A percentile compares a stretch with the other conserved stretches of the same genome.
Evolutionary conservation across 2,329 filamentous ascomycete species (phyloP).

Genomic region (Sarocladium oryzae): DNA sequence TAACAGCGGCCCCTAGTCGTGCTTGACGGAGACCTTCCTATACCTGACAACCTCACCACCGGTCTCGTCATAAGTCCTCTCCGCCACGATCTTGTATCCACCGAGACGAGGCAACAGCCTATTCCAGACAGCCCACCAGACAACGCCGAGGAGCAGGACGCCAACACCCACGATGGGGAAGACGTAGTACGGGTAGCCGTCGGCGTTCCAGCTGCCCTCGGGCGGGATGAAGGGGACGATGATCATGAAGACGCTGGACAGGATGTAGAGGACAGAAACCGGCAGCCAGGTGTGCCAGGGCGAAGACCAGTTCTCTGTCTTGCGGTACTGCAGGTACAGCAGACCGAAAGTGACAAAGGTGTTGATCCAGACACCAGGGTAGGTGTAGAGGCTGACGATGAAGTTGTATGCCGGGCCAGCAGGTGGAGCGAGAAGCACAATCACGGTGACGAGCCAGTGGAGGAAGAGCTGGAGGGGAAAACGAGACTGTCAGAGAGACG

Average conservation of each 20-base stretch:
- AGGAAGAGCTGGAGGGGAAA: constrained; percentile 43
- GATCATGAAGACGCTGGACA: constrained; percentile 46
- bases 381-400: constrained; percentile 48
- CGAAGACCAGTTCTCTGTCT: constrained; percentile 45
- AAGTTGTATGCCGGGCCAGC: constrained; percentile 61
- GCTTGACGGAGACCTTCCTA: constrained; percentile 20
- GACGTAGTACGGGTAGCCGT: constrained; percentile 49
- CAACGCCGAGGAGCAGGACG: constrained; percentile 40
- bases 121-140: constrained; percentile 49
- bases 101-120: constrained; percentile 41
- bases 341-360: constrained; percentile 43
- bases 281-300: constrained; percentile 46
- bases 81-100: constrained; percentile 42
- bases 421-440: constrained; percentile 60
- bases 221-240: constrained; percentile 49
- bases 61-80: constrained; percentile 32
- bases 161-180: constrained; percentile 49
- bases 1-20: background rate
- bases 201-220: constrained; percentile 36
- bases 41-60: constrained; percentile 36
- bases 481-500: too few species aligned
- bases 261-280: constrained; percentile 39
- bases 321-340: constrained; percentile 43
- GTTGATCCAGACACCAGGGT: constrained; percentile 49
- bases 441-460: constrained; percentile 59